These are phyloP conservation scores for Suillus plorans DNA, from an alignment of 768 basidiomycete genomes.

Conservation along the genomic window DNA sequence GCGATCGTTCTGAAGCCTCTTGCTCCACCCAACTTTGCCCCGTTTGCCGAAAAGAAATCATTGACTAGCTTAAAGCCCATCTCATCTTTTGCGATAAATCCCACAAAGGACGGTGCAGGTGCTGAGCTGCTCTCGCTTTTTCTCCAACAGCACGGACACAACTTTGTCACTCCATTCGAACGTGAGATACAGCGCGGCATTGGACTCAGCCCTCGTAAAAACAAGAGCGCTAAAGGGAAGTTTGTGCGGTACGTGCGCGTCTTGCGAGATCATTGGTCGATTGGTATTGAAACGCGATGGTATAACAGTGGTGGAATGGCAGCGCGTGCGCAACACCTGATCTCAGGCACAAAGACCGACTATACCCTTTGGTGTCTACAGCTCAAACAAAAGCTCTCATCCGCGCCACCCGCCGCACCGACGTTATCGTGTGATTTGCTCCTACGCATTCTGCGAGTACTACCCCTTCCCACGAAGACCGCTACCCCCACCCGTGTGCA, in stretches of 20 bases:
- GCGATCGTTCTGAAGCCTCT: constrained; percentile 24
- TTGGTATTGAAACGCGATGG: not conserved
- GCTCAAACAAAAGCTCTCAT: constrained; percentile 36
- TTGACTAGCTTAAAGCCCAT: constrained; percentile 42
- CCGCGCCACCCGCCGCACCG: constrained; percentile 21
- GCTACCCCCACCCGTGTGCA: constrained; percentile 29
- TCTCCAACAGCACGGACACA: constrained; percentile 45
- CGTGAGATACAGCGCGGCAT: constrained; percentile 49
- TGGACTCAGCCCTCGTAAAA: constrained; percentile 59
- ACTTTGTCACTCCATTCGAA: constrained; percentile 35
- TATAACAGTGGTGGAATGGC: constrained; percentile 56
- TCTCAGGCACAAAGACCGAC: constrained; percentile 44
- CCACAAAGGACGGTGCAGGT: constrained; percentile 47
- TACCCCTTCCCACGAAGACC: constrained; percentile 34
- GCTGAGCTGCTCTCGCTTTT: constrained; percentile 55
- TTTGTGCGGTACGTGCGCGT: constrained; percentile 44
- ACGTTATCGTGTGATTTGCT: constrained; percentile 38
- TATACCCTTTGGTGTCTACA: constrained; percentile 55
- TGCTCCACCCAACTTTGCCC: constrained; percentile 29
- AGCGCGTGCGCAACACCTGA: constrained; percentile 44
- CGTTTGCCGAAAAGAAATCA: constrained; percentile 27
- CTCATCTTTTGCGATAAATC: constrained; percentile 51
- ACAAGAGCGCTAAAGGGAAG: constrained; percentile 42
- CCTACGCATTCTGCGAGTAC: constrained; percentile 43
- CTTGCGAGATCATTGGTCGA: not conserved